Base-by-base conservation (phyloP, 371 early-diverging fungal species). In the Mortierella sp. region DNA sequence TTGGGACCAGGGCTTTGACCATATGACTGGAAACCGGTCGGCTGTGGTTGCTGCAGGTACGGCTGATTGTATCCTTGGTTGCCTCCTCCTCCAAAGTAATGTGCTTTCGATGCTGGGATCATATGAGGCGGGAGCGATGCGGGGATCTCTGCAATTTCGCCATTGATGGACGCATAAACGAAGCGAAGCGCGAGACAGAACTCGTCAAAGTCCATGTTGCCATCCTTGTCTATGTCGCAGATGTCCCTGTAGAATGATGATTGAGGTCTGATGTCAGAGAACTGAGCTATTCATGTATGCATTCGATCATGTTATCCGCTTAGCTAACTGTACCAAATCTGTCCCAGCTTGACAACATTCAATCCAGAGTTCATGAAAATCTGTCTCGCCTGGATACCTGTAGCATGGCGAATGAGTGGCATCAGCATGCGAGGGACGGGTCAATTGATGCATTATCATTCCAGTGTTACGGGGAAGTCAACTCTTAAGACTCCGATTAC, bases 211-310 rank as follows among this genome's bases (percentile, higher is more conserved):
- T 94, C 95, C 62, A 95, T 87, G 50, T 84, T 87, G 14, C 96
- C 96, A 79, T 95, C 96, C 75, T 91, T 89, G 76, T 93, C 94
- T 61, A 93, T 94, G 64, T 95, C 96, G 23, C 95, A 89, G 39
- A 95, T 86, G 69, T 90, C 91, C 94, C 93, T 89, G 11, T 42
- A 1, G 12, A n/a, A n/a, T n/a, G n/a, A n/a, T n/a, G n/a, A n/a
- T n/a, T n/a, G n/a, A n/a, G n/a, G n/a, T n/a, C n/a, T n/a, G n/a
- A n/a, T n/a, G n/a, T n/a, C n/a, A n/a, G n/a, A n/a, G n/a, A n/a
- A n/a, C n/a, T n/a, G n/a, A n/a, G n/a, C n/a, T 24, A 23, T 19
- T 6, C 5, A 15, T 17, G 15, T 11, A 8, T 28, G 39, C 7
- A 17, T 15, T n/a, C 23, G 30, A 50, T 27, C 11, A 15, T 23